Percentiles rank a stretch among this genome's conserved stretches.
Conservation (phyloP, 805 yeast species). For the Saccharomycopsis sp. region DNA sequence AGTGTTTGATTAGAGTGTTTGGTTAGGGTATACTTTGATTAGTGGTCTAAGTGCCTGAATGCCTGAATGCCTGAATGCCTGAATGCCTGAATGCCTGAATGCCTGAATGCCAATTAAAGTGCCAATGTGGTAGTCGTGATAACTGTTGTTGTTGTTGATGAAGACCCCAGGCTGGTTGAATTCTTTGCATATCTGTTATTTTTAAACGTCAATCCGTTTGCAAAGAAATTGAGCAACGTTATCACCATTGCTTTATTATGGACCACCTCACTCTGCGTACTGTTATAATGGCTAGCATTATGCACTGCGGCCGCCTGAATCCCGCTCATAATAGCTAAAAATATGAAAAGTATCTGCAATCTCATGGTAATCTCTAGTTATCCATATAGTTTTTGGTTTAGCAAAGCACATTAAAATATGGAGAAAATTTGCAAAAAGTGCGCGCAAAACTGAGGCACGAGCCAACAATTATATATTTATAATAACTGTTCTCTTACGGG, state of each 20-base stretch:
- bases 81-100: too few species aligned
- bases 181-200: not conserved
- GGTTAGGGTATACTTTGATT: too few species aligned
- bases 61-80: too few species aligned
- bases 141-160: not conserved
- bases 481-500: too few species aligned
- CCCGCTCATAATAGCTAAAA: not conserved
- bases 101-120: too few species aligned
- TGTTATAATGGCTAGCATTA: not conserved
- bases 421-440: not conserved
- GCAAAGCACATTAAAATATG: not conserved
- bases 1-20: too few species aligned
- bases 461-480: not conserved
- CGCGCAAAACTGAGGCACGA: not conserved
- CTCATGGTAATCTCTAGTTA: not conserved
- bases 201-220: not conserved
- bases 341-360: not conserved
- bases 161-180: not conserved
- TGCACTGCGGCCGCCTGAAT: not conserved
- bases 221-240: not conserved
- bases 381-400: not conserved
- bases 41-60: too few species aligned
- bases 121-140: conserved; percentile 1
- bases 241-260: not conserved
- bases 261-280: not conserved